phyloP scores from a whole-genome alignment of 1,284 basidiomycete species.

The Rhizoctonia solani region DNA sequence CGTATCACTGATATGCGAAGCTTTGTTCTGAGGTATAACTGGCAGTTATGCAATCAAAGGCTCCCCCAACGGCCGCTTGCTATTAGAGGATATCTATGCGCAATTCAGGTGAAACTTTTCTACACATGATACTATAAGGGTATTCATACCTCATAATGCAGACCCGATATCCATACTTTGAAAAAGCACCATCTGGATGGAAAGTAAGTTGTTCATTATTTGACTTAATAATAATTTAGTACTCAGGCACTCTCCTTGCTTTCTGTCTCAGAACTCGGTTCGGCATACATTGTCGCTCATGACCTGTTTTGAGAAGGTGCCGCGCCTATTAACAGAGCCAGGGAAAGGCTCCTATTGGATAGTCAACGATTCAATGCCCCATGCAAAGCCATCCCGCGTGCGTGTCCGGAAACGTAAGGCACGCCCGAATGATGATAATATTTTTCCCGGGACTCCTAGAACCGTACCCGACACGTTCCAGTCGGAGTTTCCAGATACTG shows the following conservation, averaged over 20 bases:
- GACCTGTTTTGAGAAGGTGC: slow-evolving; percentile 90
- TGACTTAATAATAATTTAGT: background rate
- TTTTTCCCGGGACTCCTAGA: slow-evolving; percentile 4
- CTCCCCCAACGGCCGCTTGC: slow-evolving; percentile 77
- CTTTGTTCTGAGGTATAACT: background rate
- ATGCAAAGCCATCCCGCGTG: slow-evolving; percentile 28
- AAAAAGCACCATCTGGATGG: slow-evolving; percentile 79
- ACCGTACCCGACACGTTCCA: background rate
- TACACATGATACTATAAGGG: background rate
- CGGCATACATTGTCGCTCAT: slow-evolving; percentile 93
- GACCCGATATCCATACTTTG: slow-evolving; percentile 71
- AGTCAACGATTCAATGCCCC: slow-evolving; percentile 61
- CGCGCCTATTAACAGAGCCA: slow-evolving; percentile 83
- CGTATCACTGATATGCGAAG: background rate
- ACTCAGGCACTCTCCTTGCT: background rate
- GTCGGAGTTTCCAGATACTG: background rate
- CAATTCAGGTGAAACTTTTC: slow-evolving; percentile 54
- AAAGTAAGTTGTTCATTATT: slow-evolving; percentile 61
- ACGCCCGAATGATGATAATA: background rate
- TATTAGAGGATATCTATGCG: slow-evolving; percentile 84
- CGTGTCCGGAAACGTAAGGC: slow-evolving; percentile 28
- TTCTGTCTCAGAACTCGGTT: slow-evolving; percentile 75
- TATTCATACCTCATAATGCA: background rate
- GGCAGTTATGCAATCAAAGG: slow-evolving; percentile 82
- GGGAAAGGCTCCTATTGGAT: slow-evolving; percentile 88